Evolutionary conservation across 2,329 filamentous ascomycete species (phyloP), one percentile per base, ranked within the genome.

Genomic region (Exophiala sp.): DNA sequence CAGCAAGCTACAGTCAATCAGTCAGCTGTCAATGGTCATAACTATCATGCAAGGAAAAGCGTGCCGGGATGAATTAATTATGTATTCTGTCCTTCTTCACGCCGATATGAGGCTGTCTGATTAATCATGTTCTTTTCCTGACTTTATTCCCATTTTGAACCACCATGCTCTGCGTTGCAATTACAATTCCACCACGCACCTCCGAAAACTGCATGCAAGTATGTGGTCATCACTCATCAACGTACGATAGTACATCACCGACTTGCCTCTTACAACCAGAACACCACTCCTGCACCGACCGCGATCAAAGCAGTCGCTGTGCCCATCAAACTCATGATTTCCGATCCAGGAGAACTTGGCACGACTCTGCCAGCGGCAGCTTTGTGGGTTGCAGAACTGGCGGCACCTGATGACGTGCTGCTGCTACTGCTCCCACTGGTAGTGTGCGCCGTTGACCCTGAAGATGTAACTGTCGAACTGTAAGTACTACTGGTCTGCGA

Each of bases 401-500:
- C 57, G 36, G 49, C 44, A 29, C 47, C 47, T 3, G 52, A 52
- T 16, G 55, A 21, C 10, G 33, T 54, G 42, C 38, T 45, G 41
- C n/a, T 45, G 39, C 35, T 36, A 43, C 24, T 20, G 8, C 18
- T 34, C 8, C 47, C 43, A 14, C 11, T 46, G 24, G 32, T 41
- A 12, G 49, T 45, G 24, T 29, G 24, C 24, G 24, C 24, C 24
- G 24, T 5, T 29, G 24, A 29, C 24, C 24, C 24, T 38, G 54
- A 54, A 12, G 57, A 39, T 42, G 46, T 57, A 21, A 48, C 59
- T 50, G 58, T 54, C 35, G 60, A 61, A 35, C 49, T 57, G 50
- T 58, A 60, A 56, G 54, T 55, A 58, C 50, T 53, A 58, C 61
- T 58, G 57, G 39, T 47, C 50, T 55, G 57, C 55, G 52, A 50